Evolutionary conservation across 257 asterid species (phyloP).

Genomic region (Datura wrightii): DNA sequence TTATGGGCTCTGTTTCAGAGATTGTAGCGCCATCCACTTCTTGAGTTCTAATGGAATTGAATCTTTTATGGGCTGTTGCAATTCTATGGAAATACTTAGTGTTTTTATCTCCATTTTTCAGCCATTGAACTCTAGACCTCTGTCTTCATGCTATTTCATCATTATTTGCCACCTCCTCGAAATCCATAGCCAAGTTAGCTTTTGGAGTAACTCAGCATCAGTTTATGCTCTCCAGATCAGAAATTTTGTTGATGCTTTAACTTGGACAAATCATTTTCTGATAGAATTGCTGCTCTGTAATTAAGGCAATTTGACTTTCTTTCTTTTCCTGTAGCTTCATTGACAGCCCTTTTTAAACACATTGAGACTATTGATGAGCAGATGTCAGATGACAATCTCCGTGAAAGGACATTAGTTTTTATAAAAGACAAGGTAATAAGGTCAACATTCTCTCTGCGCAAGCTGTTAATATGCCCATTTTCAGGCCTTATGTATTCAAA

Average conservation of each 20-base stretch:
- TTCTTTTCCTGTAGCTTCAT: conserved; percentile 64
- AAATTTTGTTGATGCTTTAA: not conserved
- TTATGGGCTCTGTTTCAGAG: too few relatives aligned
- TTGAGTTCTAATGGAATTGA: too few relatives aligned
- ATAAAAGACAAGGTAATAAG: conserved; percentile 81
- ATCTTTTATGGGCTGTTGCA: too few relatives aligned
- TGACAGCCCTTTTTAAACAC: conserved; percentile 93
- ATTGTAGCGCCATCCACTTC: too few relatives aligned
- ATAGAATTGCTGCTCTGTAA: conserved; percentile 27
- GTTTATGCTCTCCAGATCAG: too few relatives aligned
- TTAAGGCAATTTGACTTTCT: not conserved
- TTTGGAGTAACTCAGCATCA: too few relatives aligned
- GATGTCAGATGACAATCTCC: conserved; percentile 88
- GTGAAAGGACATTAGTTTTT: conserved; percentile 83
- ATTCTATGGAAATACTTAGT: too few relatives aligned
- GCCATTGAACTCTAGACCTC: too few relatives aligned
- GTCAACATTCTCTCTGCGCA: not conserved
- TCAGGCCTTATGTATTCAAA: not conserved
- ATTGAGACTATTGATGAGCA: conserved; percentile 89
- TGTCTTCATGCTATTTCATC: too few relatives aligned
- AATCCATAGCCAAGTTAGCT: too few relatives aligned
- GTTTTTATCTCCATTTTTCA: too few relatives aligned
- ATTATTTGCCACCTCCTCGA: too few relatives aligned
- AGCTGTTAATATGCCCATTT: not conserved
- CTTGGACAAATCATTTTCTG: not conserved